A percentile compares a stretch with the other conserved stretches of the same genome.
Evolutionary conservation across 1,284 basidiomycete genomes (phyloP).

Genomic region (Vanrija pseudolonga): DNA sequence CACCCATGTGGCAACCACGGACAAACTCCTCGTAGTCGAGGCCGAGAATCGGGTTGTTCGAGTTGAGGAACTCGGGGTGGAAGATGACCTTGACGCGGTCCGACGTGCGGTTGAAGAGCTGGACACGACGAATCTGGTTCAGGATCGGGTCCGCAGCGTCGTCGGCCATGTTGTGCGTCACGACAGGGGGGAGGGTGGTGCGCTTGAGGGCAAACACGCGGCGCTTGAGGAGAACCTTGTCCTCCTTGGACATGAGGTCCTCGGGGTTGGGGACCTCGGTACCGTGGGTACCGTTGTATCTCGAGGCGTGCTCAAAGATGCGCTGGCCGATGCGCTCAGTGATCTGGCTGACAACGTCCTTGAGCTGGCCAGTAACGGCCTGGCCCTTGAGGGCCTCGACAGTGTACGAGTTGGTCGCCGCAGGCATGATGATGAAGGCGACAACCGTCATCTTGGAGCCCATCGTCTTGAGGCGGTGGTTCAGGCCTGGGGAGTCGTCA

Average conservation of each 20-base stretch:
- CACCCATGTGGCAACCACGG: conserved; percentile 92
- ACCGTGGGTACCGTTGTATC: conserved; percentile 72
- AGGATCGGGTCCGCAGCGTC: conserved; percentile 88
- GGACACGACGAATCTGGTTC: conserved; percentile 88
- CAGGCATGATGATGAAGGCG: conserved; percentile 99
- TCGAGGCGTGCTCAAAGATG: conserved; percentile 88
- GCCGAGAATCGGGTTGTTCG: conserved; percentile 94
- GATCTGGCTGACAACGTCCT: conserved; percentile 91
- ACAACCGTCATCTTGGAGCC: conserved; percentile 81
- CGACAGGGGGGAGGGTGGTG: conserved; percentile 84
- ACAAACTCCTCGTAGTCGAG: conserved; percentile 99
- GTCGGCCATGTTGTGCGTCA: conserved; percentile 97
- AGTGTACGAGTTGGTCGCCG: conserved; percentile 91
- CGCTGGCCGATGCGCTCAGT: conserved; percentile 86
- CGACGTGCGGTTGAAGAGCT: conserved; percentile 76
- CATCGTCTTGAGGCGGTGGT: conserved; percentile 78
- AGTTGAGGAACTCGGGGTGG: conserved; percentile 97
- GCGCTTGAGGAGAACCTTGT: conserved; percentile 92
- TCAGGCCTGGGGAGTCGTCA: conserved; percentile 57
- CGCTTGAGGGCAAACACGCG: conserved; percentile 95
- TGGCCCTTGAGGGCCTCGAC: conserved; percentile 97
- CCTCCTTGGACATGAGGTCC: conserved; percentile 80
- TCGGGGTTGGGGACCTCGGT: conserved; percentile 67
- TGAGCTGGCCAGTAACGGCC: conserved; percentile 92
- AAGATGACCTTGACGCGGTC: conserved; percentile 96